phyloP scores from a whole-genome alignment of 768 basidiomycete species.

The Auricularia sp. region DNA sequence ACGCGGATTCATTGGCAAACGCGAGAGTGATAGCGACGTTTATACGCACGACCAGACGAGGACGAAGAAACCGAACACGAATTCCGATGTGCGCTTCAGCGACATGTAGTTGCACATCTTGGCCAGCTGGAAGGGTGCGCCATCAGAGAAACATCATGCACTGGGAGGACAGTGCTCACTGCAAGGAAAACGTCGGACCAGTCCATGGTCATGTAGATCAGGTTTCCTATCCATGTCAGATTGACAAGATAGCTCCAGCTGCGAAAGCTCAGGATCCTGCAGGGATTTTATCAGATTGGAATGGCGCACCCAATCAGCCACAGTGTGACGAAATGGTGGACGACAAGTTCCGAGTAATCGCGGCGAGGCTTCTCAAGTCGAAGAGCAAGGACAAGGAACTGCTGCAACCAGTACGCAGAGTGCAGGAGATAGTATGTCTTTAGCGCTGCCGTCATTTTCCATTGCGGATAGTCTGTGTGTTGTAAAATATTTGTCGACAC shows the following conservation, averaged over 20 bases:
- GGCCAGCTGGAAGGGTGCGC: conserved; percentile 41
- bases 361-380: conserved; percentile 90
- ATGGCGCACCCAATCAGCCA: conserved; percentile 77
- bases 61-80: conserved; percentile 57
- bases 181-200: conserved; percentile 84
- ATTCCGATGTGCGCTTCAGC: conserved; percentile 49
- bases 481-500: too few relatives aligned
- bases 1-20: background rate
- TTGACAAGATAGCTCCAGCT: conserved; percentile 83
- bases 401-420: conserved; percentile 88
- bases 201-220: conserved; percentile 96
- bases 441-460: conserved; percentile 74
- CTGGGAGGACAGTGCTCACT: conserved; percentile 33
- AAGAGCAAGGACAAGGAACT: conserved; percentile 75
- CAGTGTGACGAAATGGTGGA: conserved; percentile 87
- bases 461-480: conserved; percentile 69
- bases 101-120: conserved; percentile 86
- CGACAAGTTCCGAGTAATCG: conserved; percentile 78
- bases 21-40: background rate
- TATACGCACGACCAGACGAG: conserved; percentile 68
- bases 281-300: background rate
- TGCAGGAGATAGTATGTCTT: conserved; percentile 95
- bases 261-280: conserved; percentile 2
- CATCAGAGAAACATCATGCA: too few relatives aligned
- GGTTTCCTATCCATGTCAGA: conserved; percentile 79